Base-by-base conservation (phyloP, 164 flowering plant species). In the Houttuynia cordata region DNA sequence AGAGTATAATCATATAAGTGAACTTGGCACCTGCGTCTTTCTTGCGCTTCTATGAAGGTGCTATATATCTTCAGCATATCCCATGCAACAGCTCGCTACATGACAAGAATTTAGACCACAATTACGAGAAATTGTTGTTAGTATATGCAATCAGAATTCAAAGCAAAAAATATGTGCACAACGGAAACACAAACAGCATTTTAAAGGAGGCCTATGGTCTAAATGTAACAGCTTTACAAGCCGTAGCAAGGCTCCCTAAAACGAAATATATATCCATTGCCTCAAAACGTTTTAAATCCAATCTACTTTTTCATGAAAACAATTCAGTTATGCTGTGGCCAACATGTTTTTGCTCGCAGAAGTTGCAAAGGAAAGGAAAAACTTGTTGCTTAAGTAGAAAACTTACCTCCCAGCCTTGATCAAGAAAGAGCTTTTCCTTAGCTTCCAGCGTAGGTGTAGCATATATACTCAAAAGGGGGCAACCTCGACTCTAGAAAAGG, bases 21-120 rank as follows among this genome's bases (percentile, higher is more conserved):
- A 20, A 39, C 42, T 34, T 55, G 20, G 55, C 74, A 90, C 99
- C 96, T 86, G 68, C 88, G 86, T 63, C 83, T 84, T 64, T 93
- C 97, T 72, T 83, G 82, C 66, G 82, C 66, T 9, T 93, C 96
- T 69, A 90, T 74, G 66, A 86, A 93, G 51, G 69, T 61, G 69
- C 78, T 72, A 61, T 93, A 93, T 62, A 90, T 79, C 75, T 62
- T 83, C 71, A 83, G 80, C 99, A 93, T 90, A 70, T 93, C 97
- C 96, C 97, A 90, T 18, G 97, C 97, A 79, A 81, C 79, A 67
- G 99, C 92, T 62, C 62, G 81, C 99, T 93, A 79, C 71, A 71
- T 80, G n/a, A 62, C 60, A 64, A 62, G 21, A 47, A 15, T 30
- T 20, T 0, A 25, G 6, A 30, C 37, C 37, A 64, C 56, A 42